phyloP scores from a whole-genome alignment of 192 early-diverging fungal genomes.

The Spinellus fusiger region DNA sequence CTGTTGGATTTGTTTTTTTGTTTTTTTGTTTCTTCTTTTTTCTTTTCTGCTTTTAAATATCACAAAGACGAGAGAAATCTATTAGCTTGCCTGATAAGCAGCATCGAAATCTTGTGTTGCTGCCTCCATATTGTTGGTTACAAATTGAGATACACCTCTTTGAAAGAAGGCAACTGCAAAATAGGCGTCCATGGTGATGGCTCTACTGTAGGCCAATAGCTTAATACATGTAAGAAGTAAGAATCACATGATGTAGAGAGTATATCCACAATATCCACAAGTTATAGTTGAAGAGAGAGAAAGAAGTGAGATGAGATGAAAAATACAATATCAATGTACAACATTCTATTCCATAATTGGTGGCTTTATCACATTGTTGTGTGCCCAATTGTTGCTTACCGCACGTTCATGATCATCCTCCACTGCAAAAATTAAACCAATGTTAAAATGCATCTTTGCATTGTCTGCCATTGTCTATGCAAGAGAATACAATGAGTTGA shows the following conservation, averaged over 20 bases:
- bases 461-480: conserved; percentile 67
- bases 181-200: conserved; percentile 78
- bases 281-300: too few relatives aligned
- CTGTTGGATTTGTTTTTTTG: not conserved
- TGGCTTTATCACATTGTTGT: not conserved
- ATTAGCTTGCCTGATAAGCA: conserved; percentile 55
- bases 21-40: not conserved
- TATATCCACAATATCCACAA: not conserved
- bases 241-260: not conserved
- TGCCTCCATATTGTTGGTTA: conserved; percentile 57
- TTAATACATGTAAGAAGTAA: conserved; percentile 30
- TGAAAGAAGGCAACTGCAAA: conserved; percentile 91
- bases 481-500: not conserved
- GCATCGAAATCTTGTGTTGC: conserved; percentile 79
- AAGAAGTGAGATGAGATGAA: not conserved
- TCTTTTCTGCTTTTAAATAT: not conserved
- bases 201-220: conserved; percentile 68
- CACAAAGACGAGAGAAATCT: not conserved
- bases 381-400: conserved; percentile 50
- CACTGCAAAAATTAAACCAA: conserved; percentile 75
- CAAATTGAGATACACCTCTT: conserved; percentile 81
- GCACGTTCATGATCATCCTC: conserved; percentile 71
- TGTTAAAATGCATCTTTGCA: conserved; percentile 95
- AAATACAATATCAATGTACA: not conserved
- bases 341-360: not conserved